A percentile compares a stretch with the other conserved stretches of the same genome.
Conservation (phyloP, 1,284 basidiomycete genomes). For the Fomes fomentarius region DNA sequence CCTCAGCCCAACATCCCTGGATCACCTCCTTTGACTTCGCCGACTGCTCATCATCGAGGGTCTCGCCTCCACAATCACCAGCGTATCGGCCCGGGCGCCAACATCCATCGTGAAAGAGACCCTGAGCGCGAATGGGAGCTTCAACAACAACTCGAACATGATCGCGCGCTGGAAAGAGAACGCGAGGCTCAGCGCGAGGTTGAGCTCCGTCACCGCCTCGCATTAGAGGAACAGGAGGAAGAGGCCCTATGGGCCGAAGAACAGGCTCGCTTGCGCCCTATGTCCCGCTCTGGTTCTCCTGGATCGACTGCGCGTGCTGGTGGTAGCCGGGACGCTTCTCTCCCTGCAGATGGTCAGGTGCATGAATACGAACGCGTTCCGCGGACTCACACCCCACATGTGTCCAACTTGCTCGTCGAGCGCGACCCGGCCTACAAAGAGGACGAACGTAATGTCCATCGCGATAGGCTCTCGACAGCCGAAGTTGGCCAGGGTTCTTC, state of each 20-base stretch:
- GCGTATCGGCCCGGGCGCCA: conserved; percentile 63
- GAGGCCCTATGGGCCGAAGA: conserved; percentile 21
- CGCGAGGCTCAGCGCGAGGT: conserved; percentile 39
- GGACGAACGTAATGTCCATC: conserved; percentile 13
- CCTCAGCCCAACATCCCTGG: conserved; percentile 27
- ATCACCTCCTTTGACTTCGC: conserved; percentile 25
- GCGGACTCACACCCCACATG: conserved; percentile 22
- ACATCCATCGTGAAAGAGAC: conserved; percentile 50
- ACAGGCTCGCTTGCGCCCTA: conserved; percentile 15
- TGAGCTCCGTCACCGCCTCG: conserved; percentile 26
- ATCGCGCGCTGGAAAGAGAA: conserved; percentile 50
- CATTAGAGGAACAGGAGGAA: conserved; percentile 26
- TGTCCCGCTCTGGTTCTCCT: conserved; percentile 28
- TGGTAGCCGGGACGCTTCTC: conserved; percentile 27
- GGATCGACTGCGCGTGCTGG: conserved; percentile 20
- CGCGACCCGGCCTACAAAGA: conserved; percentile 26
- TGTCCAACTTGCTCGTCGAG: conserved; percentile 27
- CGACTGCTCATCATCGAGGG: conserved; percentile 27
- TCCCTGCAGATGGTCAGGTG: conserved; percentile 29
- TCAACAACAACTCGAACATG: conserved; percentile 46
- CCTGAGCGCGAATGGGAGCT: conserved; percentile 48
- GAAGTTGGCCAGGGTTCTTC: conserved; percentile 12
- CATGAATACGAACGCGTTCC: conserved; percentile 31
- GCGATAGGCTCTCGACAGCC: conserved; percentile 15
- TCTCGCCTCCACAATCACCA: conserved; percentile 60